Evolutionary conservation across 2,329 filamentous ascomycete species (phyloP).

Genomic region (Microdochium bolleyi): DNA sequence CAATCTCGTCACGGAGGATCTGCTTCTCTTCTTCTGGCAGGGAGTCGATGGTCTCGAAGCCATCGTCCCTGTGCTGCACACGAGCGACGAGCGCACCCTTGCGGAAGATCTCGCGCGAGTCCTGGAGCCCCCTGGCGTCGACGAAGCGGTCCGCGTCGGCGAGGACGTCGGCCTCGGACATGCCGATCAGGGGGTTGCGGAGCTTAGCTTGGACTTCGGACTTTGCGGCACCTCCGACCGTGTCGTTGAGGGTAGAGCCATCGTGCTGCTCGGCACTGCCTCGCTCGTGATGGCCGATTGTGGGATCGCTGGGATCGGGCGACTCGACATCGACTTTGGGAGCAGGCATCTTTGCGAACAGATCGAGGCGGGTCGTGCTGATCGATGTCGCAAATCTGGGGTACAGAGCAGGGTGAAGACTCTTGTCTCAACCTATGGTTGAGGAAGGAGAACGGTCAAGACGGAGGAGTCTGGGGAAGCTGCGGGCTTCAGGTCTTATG

Average conservation of each 20-base stretch:
- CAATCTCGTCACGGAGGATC: slow-evolving; percentile 51
- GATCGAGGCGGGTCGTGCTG: background rate
- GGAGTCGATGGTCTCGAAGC: slow-evolving; percentile 38
- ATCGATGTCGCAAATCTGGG: background rate
- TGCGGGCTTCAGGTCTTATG: background rate
- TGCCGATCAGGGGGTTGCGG: slow-evolving; percentile 5
- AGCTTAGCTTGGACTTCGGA: slow-evolving; percentile 1
- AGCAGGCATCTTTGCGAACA: slow-evolving; percentile 1
- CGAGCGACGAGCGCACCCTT: slow-evolving; percentile 14
- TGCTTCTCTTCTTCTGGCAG: slow-evolving; percentile 50
- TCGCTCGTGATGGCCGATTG: background rate
- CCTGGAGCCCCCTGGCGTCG: slow-evolving; percentile 20
- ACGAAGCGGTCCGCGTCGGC: slow-evolving; percentile 27
- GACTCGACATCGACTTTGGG: slow-evolving; percentile 3
- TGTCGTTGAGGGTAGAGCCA: background rate
- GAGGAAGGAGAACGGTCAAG: background rate
- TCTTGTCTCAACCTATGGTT: background rate
- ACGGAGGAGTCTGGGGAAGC: background rate
- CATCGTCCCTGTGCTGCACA: slow-evolving; percentile 30
- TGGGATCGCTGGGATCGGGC: slow-evolving; percentile 1
- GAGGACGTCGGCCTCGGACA: slow-evolving; percentile 5
- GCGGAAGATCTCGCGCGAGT: slow-evolving; percentile 32
- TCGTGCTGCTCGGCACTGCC: background rate
- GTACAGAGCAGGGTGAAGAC: background rate
- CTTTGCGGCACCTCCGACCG: background rate